A percentile compares a stretch with the other conserved stretches of the same genome.
phyloP scores from a whole-genome alignment of 2,329 filamentous ascomycete genomes.

The Colletotrichum gigasporum region DNA sequence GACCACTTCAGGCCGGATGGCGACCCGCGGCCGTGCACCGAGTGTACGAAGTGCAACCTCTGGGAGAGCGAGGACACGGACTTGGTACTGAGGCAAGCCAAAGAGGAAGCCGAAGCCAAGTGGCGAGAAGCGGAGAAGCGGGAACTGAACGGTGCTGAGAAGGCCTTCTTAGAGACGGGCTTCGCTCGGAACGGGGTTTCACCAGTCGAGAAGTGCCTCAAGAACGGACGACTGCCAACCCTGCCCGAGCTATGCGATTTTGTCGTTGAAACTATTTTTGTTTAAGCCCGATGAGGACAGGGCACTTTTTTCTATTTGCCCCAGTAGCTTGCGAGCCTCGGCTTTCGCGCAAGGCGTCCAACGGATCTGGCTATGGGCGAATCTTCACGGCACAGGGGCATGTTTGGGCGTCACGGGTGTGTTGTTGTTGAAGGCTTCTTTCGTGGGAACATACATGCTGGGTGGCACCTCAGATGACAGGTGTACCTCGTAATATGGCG shows the following conservation, averaged over 20 bases:
- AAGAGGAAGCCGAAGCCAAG: constrained; percentile 74
- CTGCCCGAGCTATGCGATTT: constrained; percentile 56
- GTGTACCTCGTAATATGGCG: background rate
- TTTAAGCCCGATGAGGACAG: constrained; percentile 37
- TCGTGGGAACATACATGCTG: too few species aligned
- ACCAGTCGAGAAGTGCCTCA: constrained; percentile 44
- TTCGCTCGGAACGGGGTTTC: constrained; percentile 42
- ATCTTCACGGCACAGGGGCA: too few species aligned
- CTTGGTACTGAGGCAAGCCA: constrained; percentile 72
- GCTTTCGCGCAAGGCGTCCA: too few species aligned
- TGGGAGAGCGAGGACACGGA: constrained; percentile 81
- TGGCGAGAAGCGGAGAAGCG: constrained; percentile 75
- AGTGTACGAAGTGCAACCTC: constrained; percentile 85
- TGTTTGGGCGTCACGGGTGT: too few species aligned
- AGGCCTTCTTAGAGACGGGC: constrained; percentile 65
- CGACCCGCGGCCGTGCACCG: constrained; percentile 74
- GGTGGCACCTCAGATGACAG: too few species aligned
- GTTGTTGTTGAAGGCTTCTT: too few species aligned
- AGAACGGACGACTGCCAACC: constrained; percentile 46
- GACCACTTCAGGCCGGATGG: constrained; percentile 90
- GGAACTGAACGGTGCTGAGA: constrained; percentile 64
- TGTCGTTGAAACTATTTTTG: constrained; percentile 54
- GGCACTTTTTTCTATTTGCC: background rate
- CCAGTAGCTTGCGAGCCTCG: too few species aligned
- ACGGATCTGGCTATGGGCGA: too few species aligned